Evolutionary conservation across 768 basidiomycete genomes (phyloP).

Genomic region (Trametes cinnabarina): DNA sequence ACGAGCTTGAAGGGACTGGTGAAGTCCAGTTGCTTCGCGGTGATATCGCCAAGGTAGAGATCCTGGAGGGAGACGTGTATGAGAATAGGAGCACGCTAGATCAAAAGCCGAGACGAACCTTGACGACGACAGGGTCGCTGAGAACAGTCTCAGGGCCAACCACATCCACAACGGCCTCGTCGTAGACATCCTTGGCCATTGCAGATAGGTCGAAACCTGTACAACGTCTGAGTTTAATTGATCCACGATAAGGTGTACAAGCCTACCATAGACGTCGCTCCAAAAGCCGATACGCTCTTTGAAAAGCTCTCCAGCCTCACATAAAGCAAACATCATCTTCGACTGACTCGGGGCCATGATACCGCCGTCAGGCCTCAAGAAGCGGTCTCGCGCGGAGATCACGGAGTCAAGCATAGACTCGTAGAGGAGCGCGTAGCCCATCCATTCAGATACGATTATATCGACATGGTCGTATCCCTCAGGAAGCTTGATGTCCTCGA

Average conservation of each 20-base stretch:
- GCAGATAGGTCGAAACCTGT: constrained; percentile 84
- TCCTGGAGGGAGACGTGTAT: constrained; percentile 63
- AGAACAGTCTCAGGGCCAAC: constrained; percentile 63
- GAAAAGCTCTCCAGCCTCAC: constrained; percentile 70
- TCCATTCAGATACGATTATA: constrained; percentile 97
- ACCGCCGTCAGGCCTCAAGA: constrained; percentile 56
- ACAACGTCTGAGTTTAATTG: background rate
- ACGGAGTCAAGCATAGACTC: constrained; percentile 99
- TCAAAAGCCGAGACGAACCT: constrained; percentile 56
- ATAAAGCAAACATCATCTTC: constrained; percentile 79
- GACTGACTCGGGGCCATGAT: constrained; percentile 92
- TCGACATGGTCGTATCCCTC: constrained; percentile 77
- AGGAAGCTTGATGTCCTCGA: constrained; percentile 83
- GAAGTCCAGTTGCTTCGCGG: constrained; percentile 76
- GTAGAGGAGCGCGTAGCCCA: constrained; percentile 90
- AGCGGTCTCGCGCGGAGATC: constrained; percentile 81
- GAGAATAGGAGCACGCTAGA: no score
- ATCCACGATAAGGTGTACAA: no score
- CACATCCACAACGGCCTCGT: constrained; percentile 84
- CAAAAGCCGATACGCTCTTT: constrained; percentile 89
- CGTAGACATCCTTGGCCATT: constrained; percentile 74
- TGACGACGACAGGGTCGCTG: constrained; percentile 61
- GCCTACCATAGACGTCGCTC: constrained; percentile 84
- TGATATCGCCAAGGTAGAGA: constrained; percentile 63
- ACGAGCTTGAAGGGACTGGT: constrained; percentile 70